Evolutionary conservation across 139 green algal genomes (phyloP).

Genomic region (Chlamydomonas sp.): DNA sequence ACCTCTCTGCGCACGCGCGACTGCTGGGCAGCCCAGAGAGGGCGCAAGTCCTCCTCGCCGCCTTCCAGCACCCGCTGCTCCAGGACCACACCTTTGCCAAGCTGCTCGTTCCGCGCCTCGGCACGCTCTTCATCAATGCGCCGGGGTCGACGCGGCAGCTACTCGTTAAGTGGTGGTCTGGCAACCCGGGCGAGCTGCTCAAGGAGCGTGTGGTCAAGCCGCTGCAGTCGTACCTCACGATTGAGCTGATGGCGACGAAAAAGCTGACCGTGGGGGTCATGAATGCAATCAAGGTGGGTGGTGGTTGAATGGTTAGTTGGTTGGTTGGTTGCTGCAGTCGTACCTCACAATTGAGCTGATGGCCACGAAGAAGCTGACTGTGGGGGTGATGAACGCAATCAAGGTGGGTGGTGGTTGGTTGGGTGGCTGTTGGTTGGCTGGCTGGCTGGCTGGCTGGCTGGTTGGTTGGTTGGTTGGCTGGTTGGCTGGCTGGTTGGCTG

Average conservation of each 20-base stretch:
- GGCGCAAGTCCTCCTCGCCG: slow-evolving; percentile 70
- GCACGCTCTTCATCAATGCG: slow-evolving; percentile 57
- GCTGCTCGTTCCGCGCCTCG: slow-evolving; percentile 68
- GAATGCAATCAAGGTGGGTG: slow-evolving; percentile 85
- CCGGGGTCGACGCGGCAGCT: slow-evolving; percentile 55
- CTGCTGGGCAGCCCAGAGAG: slow-evolving; percentile 68
- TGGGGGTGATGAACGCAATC: slow-evolving; percentile 83
- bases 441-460: no score
- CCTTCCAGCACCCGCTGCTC: slow-evolving; percentile 69
- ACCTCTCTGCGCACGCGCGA: slow-evolving; percentile 59
- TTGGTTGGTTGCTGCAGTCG: no score
- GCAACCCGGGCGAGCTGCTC: slow-evolving; percentile 68
- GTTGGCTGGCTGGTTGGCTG: no score
- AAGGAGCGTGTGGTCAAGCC: slow-evolving; percentile 30
- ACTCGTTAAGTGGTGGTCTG: slow-evolving; percentile 78
- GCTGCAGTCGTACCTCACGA: slow-evolving; percentile 32
- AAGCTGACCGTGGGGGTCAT: slow-evolving; percentile 56
- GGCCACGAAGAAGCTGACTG: slow-evolving; percentile 12
- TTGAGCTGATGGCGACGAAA: slow-evolving; percentile 41
- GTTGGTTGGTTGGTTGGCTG: no score
- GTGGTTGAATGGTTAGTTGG: no score
- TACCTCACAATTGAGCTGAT: no score
- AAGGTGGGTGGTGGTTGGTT: no score
- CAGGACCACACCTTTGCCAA: slow-evolving; percentile 50
- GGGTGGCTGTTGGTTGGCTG: no score